Evolutionary conservation across 1,284 basidiomycete species (phyloP).

Genomic region (Fistulinella cinereoalba): DNA sequence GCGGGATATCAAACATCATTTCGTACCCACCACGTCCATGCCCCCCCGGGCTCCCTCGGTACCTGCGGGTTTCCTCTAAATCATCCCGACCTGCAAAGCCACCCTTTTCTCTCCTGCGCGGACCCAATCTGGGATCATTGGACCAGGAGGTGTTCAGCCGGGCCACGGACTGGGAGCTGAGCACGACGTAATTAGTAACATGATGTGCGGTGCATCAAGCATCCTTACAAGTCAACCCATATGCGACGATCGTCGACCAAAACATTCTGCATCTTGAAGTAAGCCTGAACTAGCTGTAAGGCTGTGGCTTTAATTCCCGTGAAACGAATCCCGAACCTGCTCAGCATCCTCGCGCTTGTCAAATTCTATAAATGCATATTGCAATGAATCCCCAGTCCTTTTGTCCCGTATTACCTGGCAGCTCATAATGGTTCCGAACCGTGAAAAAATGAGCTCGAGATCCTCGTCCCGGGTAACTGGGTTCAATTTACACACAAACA

Average conservation of each 20-base stretch:
- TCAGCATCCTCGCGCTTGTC: constrained; percentile 91
- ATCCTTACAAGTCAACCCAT: constrained; percentile 89
- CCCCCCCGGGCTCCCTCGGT: constrained; percentile 45
- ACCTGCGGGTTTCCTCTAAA: constrained; percentile 65
- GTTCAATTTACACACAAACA: constrained; percentile 99
- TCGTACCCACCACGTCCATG: constrained; percentile 48
- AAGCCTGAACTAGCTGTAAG: constrained; percentile 56
- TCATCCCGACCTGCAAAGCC: constrained; percentile 72
- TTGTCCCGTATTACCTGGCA: constrained; percentile 98
- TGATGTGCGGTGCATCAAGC: background rate
- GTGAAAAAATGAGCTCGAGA: constrained; percentile 93
- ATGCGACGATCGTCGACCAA: constrained; percentile 98
- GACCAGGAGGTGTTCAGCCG: constrained; percentile 70
- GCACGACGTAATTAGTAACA: constrained; percentile 18
- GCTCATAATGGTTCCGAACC: constrained; percentile 93
- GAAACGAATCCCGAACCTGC: constrained; percentile 55
- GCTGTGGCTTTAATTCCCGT: no score
- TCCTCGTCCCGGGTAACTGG: constrained; percentile 95
- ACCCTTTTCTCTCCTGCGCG: constrained; percentile 36
- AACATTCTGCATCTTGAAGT: constrained; percentile 99
- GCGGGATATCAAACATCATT: constrained; percentile 72
- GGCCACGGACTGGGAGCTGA: constrained; percentile 88
- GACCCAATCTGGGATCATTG: constrained; percentile 62
- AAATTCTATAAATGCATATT: constrained; percentile 99
- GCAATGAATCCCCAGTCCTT: constrained; percentile 91